phyloP scores from a whole-genome alignment of 495 filamentous ascomycete genomes.

The Opeltia flavorubescens region DNA sequence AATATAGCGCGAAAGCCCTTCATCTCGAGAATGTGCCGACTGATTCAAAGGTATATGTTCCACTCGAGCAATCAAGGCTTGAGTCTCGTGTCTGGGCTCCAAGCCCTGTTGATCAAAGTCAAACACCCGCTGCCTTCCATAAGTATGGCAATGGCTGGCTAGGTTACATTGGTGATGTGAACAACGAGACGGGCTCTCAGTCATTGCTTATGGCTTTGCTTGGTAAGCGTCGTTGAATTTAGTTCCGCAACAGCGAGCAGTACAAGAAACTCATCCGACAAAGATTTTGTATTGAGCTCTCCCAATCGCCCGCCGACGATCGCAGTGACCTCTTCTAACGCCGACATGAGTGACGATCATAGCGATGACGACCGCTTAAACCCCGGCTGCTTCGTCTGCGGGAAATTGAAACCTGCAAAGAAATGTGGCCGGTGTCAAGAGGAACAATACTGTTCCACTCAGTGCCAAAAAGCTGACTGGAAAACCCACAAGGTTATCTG shows the following conservation, averaged over 20 bases:
- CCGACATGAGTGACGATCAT: too few species aligned
- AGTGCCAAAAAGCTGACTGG: constrained; percentile 46
- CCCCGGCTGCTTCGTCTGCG: constrained; percentile 3
- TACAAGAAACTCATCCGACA: background rate
- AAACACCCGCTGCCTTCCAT: constrained; percentile 23
- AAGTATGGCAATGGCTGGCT: constrained; percentile 25
- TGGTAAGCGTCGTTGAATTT: background rate
- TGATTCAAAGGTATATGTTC: constrained; percentile 21
- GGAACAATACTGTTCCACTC: constrained; percentile 35
- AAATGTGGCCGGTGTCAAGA: constrained; percentile 36
- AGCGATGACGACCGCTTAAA: background rate
- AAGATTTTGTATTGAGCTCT: background rate
- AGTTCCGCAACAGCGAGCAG: background rate
- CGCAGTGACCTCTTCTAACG: too few species aligned
- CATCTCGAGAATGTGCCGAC: constrained; percentile 21
- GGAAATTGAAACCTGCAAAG: constrained; percentile 15
- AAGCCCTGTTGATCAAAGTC: constrained; percentile 13
- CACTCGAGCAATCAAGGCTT: constrained; percentile 9
- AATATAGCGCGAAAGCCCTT: constrained; percentile 31
- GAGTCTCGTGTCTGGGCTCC: constrained; percentile 19
- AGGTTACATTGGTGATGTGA: constrained; percentile 35
- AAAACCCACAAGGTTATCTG: constrained; percentile 38
- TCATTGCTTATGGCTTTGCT: constrained; percentile 23
- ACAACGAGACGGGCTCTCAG: constrained; percentile 23
- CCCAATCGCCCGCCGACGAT: background rate